These are phyloP conservation scores for Microbotryum intermedium DNA, from an alignment of 1,284 basidiomycete genomes.

Conservation along the genomic window DNA sequence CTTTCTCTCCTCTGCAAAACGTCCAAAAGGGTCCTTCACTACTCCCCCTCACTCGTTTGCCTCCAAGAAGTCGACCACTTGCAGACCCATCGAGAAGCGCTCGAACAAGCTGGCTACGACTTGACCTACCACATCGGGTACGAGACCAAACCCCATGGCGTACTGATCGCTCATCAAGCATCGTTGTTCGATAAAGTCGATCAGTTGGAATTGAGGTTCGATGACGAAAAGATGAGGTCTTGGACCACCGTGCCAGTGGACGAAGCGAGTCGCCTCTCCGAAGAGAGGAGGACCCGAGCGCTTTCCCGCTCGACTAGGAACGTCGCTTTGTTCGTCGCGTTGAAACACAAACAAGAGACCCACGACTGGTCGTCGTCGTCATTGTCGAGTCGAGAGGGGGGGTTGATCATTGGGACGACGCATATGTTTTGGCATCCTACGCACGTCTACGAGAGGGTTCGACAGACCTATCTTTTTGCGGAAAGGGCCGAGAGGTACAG, in stretches of 20 bases:
- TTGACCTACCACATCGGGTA: slow-evolving; percentile 30
- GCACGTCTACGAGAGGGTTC: slow-evolving; percentile 66
- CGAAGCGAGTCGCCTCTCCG: slow-evolving; percentile 15
- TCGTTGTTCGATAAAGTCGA: background rate
- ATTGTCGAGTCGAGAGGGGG: slow-evolving; percentile 49
- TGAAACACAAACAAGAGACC: slow-evolving; percentile 46
- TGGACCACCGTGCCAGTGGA: background rate
- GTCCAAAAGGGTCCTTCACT: slow-evolving; percentile 32
- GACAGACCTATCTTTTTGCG: slow-evolving; percentile 53
- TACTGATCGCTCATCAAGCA: slow-evolving; percentile 29
- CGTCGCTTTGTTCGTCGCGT: slow-evolving; percentile 61
- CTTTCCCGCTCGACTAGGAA: slow-evolving; percentile 55
- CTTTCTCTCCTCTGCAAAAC: slow-evolving; percentile 24
- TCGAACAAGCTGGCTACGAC: slow-evolving; percentile 1
- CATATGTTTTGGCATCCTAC: slow-evolving; percentile 88
- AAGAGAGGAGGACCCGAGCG: slow-evolving; percentile 4
- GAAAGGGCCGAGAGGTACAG: slow-evolving; percentile 58
- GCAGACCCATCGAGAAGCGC: background rate
- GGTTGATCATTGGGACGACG: slow-evolving; percentile 69
- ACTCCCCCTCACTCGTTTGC: slow-evolving; percentile 40
- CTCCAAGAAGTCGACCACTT: slow-evolving; percentile 32
- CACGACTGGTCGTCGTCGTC: slow-evolving; percentile 51
- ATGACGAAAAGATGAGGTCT: background rate
- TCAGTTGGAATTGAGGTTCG: background rate
- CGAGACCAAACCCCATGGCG: slow-evolving; percentile 29